phyloP scores from a whole-genome alignment of 2,329 filamentous ascomycete genomes.

The Colletotrichum lentis region DNA sequence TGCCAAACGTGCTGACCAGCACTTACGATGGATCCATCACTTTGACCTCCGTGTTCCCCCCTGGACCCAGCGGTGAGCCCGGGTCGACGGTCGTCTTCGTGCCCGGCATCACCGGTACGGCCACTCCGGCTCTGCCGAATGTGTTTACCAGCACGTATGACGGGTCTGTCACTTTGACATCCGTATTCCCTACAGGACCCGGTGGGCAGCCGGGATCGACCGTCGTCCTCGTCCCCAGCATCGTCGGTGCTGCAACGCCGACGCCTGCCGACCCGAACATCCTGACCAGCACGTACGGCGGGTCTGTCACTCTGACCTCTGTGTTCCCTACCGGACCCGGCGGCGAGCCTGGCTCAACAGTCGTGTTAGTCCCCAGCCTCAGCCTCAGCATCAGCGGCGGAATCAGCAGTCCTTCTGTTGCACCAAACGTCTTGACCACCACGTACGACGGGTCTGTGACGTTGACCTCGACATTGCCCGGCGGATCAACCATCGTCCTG shows the following conservation, averaged over 20 bases:
- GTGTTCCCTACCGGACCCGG: neutral
- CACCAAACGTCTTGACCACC: slow-evolving; percentile 9
- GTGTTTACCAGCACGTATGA: slow-evolving; percentile 17
- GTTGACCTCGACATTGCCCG: slow-evolving; percentile 10
- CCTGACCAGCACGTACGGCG: slow-evolving; percentile 12
- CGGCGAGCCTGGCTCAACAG: neutral
- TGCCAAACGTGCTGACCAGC: neutral
- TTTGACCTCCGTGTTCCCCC: neutral
- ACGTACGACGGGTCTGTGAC: slow-evolving; percentile 13
- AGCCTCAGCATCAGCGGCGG: too few species aligned
- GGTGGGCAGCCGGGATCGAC: neutral
- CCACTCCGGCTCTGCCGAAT: neutral
- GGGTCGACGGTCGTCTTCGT: slow-evolving; percentile 7
- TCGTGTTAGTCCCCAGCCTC: slow-evolving; percentile 7
- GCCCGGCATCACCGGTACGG: neutral
- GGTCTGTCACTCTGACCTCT: slow-evolving; percentile 1
- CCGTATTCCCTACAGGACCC: neutral
- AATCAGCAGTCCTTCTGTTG: too few species aligned
- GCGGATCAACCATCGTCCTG: neutral
- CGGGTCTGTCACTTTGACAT: slow-evolving; percentile 1
- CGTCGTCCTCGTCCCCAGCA: slow-evolving; percentile 1
- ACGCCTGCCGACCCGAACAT: neutral
- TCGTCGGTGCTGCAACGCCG: neutral
- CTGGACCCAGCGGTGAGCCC: neutral
- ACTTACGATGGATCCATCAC: slow-evolving; percentile 16